phyloP scores from a whole-genome alignment of 2,329 filamentous ascomycete genomes.

The Aspergillus arachidicola region DNA sequence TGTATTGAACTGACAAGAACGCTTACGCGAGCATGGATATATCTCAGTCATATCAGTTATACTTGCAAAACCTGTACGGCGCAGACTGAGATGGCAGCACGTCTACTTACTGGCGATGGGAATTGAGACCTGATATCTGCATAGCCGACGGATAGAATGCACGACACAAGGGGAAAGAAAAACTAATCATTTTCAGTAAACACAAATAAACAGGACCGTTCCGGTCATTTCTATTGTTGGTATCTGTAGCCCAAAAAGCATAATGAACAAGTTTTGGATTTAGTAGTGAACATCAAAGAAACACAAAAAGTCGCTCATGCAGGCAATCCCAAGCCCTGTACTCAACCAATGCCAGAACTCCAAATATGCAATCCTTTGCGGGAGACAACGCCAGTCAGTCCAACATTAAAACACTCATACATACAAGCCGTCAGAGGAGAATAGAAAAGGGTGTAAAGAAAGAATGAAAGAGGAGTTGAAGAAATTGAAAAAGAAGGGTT shows the following conservation, averaged over 20 bases:
- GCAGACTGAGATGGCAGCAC: too few species aligned
- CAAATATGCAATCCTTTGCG: conserved; percentile 12
- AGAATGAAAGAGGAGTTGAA: conserved; percentile 1
- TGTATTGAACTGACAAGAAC: too few species aligned
- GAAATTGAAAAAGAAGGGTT: conserved; percentile 2
- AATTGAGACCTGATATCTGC: too few species aligned
- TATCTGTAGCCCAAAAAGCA: background rate
- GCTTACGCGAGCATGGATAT: too few species aligned
- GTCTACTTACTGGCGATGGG: too few species aligned
- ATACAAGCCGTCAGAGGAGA: background rate
- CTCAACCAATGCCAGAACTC: conserved; percentile 16
- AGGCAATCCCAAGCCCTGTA: conserved; percentile 9
- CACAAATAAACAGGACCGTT: background rate
- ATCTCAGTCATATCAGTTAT: too few species aligned
- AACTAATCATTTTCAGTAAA: too few species aligned
- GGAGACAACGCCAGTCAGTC: conserved; percentile 7
- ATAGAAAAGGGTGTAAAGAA: background rate
- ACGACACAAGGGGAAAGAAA: too few species aligned
- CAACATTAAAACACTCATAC: conserved; percentile 7
- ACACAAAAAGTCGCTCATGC: conserved; percentile 18
- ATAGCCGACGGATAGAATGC: too few species aligned
- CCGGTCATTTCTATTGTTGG: background rate
- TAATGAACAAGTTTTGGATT: background rate
- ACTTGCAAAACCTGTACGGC: too few species aligned
- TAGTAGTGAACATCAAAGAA: conserved; percentile 2